A percentile compares a stretch with the other conserved stretches of the same genome.
These are phyloP conservation scores for Wickerhamiella infanticola DNA, from an alignment of 1,139 yeast genomes.

Conservation along the genomic window DNA sequence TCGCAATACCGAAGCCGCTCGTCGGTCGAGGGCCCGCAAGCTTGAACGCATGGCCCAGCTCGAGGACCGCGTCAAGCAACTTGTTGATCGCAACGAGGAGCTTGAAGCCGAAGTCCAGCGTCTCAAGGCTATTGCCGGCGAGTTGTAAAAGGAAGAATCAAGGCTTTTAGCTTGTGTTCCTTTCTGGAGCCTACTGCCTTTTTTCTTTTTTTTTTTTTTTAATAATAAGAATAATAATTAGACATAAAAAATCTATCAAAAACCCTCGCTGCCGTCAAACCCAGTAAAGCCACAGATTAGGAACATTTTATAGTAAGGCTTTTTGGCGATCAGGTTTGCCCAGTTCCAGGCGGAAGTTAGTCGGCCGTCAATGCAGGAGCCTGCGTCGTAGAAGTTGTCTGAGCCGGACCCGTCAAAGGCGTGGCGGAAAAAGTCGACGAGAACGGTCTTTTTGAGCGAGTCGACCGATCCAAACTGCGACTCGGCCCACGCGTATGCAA, in stretches of 20 bases:
- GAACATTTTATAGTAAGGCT: slow-evolving; percentile 46
- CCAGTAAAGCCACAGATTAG: slow-evolving; percentile 56
- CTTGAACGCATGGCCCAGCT: slow-evolving; percentile 83
- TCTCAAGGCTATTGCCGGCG: slow-evolving; percentile 12
- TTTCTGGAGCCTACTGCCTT: background rate
- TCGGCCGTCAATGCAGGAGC: slow-evolving; percentile 67
- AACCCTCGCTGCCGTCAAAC: slow-evolving; percentile 57
- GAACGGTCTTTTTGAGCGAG: slow-evolving; percentile 35
- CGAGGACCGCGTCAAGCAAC: slow-evolving; percentile 62
- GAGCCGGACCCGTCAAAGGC: slow-evolving; percentile 71
- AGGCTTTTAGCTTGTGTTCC: background rate
- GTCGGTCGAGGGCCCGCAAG: slow-evolving; percentile 91
- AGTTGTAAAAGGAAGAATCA: background rate
- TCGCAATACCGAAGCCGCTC: slow-evolving; percentile 93
- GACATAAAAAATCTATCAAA: slow-evolving; percentile 9
- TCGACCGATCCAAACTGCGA: slow-evolving; percentile 40
- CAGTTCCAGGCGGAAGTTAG: slow-evolving; percentile 69
- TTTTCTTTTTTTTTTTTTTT: background rate
- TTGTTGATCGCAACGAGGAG: slow-evolving; percentile 27
- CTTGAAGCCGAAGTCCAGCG: slow-evolving; percentile 21
- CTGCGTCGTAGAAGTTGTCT: slow-evolving; percentile 63
- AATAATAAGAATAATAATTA: too few species aligned
- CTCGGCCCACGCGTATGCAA: slow-evolving; percentile 34
- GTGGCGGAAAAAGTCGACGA: slow-evolving; percentile 55
- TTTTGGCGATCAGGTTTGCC: slow-evolving; percentile 51